Evolutionary conservation across 164 flowering plant species (phyloP), one percentile per base, ranked within the genome.

Genomic region (Kingdonia uniflora): DNA sequence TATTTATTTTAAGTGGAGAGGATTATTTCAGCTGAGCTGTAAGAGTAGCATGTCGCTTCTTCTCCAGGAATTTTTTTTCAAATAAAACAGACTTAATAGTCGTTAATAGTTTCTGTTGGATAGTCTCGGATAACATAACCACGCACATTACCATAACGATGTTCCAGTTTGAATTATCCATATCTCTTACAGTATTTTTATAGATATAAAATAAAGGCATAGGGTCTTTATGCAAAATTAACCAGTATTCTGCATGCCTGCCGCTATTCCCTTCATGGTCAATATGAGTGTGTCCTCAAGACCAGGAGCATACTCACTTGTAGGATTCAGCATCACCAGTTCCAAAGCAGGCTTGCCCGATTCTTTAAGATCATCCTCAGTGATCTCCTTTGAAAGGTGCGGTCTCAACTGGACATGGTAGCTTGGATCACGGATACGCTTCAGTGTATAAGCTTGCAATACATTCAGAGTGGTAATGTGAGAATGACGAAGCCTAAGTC

Each of bases 251-350:
- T 94, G 99, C 76, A 94, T 21, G n/a, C 99, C 99, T 19, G 99
- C 99, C 52, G 99, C 99, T 60, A 94, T 72, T 61, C 96, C 99
- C 80, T 92, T 92, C 99, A 92, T 92, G 63, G 99, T 88, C 73
- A 92, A 60, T 64, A 92, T 92, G 65, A 92, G 95, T 19, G 97
- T 92, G 68, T 92, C 99, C 73, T 88, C 99, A 67, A 92, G 67
- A 39, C 99, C 99, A 38, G 99, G 99, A 4, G 95, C 99, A 52
- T 94, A 89, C 26, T 94, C 99, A 41, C 99, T 94, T 14, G 84
- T 71, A 1, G 88, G 96, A 71, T 94, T 94, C 72, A 94, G 65
- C 65, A 75, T 76, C 68, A 94, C 84, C 14, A 84, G 75, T 48
- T 94, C 97, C 23, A 77, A 71, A 29, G 92, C 84, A 1, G 82